These are phyloP conservation scores for Blumeria hordei DNA, from an alignment of 2,329 filamentous ascomycete species.

Conservation along the genomic window DNA sequence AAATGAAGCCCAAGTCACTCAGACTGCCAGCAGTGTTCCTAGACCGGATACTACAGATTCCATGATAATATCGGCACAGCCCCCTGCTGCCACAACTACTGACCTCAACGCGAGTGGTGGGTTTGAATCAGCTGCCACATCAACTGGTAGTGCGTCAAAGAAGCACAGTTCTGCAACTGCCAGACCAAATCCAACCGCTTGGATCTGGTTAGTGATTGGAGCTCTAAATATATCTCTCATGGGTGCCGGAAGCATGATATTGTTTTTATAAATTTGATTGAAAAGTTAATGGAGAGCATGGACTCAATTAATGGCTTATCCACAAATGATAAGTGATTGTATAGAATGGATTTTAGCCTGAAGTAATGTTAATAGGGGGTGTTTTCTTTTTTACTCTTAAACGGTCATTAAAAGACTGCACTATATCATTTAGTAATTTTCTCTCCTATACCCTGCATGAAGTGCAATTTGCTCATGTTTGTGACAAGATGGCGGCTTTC, in stretches of 20 bases:
- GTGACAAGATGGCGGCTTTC: too few species aligned
- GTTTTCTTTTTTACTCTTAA: too few species aligned
- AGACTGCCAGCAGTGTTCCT: constrained; percentile 11
- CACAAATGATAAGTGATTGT: too few species aligned
- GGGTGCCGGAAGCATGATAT: constrained; percentile 12
- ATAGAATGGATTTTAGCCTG: too few species aligned
- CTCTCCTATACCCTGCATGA: too few species aligned
- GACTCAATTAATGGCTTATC: too few species aligned
- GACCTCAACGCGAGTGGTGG: constrained; percentile 11
- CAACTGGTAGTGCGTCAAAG: constrained; percentile 2
- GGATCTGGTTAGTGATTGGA: constrained; percentile 9
- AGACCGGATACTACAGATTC: constrained; percentile 6
- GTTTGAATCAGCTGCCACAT: constrained; percentile 6
- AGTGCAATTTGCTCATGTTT: too few species aligned
- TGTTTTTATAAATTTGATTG: constrained; percentile 5
- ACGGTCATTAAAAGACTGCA: too few species aligned
- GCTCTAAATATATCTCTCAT: constrained; percentile 6
- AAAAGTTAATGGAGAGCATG: too few species aligned
- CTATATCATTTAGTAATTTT: too few species aligned
- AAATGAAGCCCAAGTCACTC: constrained; percentile 9
- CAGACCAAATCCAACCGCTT: constrained; percentile 10
- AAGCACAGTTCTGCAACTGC: constrained; percentile 11
- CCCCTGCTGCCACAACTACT: constrained; percentile 10
- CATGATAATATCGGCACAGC: constrained; percentile 7
- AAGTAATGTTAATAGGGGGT: too few species aligned